A percentile compares a stretch with the other conserved stretches of the same genome.
Evolutionary conservation across 2,329 filamentous ascomycete genomes (phyloP).

Genomic region (Diplodia sapinea): DNA sequence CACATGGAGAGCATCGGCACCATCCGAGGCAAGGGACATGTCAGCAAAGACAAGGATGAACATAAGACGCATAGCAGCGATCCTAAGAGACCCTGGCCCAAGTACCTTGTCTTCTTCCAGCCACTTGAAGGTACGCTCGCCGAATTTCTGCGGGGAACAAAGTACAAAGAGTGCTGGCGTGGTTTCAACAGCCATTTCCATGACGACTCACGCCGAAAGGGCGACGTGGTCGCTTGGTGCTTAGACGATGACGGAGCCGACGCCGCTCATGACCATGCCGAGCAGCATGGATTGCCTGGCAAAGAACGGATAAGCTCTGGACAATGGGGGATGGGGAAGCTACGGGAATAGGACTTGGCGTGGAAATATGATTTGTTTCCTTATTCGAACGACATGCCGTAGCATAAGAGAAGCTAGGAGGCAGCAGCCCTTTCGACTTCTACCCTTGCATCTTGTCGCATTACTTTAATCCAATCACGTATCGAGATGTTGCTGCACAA

Average conservation of each 20-base stretch:
- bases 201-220: constrained; percentile 65
- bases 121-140: constrained; percentile 60
- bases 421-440: background rate
- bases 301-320: constrained; percentile 20
- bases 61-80: constrained; percentile 31
- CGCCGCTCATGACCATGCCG: constrained; percentile 5
- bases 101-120: constrained; percentile 61
- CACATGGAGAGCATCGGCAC: constrained; percentile 49
- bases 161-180: constrained; percentile 64
- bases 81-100: constrained; percentile 47
- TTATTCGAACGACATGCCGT: constrained; percentile 12
- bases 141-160: constrained; percentile 50
- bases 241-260: constrained; percentile 14
- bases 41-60: constrained; percentile 35
- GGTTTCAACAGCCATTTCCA: constrained; percentile 68
- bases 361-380: background rate
- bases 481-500: background rate
- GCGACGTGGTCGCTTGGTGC: constrained; percentile 69
- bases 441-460: background rate
- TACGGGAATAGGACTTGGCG: background rate
- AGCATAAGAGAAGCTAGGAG: background rate
- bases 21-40: constrained; percentile 33
- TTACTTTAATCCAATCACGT: background rate
- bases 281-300: background rate
- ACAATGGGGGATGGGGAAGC: constrained; percentile 16